Evolutionary conservation across 2,329 filamentous ascomycete species (phyloP).

Genomic region (Cryphonectria naterciae): DNA sequence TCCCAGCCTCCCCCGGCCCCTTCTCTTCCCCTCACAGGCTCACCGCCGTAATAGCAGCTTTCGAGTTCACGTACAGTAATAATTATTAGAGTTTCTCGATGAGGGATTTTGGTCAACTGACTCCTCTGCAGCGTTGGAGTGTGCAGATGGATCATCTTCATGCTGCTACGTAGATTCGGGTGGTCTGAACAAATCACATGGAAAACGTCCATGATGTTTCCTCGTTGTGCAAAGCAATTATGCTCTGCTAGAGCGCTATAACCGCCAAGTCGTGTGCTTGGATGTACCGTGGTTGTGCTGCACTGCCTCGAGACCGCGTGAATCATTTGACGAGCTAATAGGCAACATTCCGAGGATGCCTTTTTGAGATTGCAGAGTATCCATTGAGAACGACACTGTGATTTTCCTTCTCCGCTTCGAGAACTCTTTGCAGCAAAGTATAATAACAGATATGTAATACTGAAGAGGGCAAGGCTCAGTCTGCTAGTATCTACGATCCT

Average conservation of each 20-base stretch:
- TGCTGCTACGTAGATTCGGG: background rate
- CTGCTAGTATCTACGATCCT: constrained; percentile 6
- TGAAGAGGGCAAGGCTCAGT: background rate
- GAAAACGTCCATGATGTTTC: background rate
- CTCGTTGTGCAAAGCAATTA: background rate
- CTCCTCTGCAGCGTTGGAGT: background rate
- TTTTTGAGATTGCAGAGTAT: background rate
- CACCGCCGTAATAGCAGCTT: background rate
- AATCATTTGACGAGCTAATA: background rate
- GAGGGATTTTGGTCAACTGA: too few relatives aligned
- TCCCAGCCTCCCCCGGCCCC: too few relatives aligned
- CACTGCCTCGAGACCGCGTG: constrained; percentile 1
- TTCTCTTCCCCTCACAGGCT: background rate
- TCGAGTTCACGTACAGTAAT: background rate
- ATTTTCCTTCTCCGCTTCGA: background rate
- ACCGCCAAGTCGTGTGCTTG: constrained; percentile 2
- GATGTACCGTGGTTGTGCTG: background rate
- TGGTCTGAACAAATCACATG: too few relatives aligned
- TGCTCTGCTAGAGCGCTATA: background rate
- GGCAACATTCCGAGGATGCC: background rate
- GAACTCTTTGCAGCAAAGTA: background rate
- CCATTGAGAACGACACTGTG: background rate
- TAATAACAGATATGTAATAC: background rate
- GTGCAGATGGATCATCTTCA: background rate
- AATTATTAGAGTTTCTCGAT: too few relatives aligned